Percentiles rank a stretch among this genome's conserved stretches.
These are phyloP conservation scores for Boletus vinaceobasis DNA, from an alignment of 768 basidiomycete genomes.

Conservation along the genomic window DNA sequence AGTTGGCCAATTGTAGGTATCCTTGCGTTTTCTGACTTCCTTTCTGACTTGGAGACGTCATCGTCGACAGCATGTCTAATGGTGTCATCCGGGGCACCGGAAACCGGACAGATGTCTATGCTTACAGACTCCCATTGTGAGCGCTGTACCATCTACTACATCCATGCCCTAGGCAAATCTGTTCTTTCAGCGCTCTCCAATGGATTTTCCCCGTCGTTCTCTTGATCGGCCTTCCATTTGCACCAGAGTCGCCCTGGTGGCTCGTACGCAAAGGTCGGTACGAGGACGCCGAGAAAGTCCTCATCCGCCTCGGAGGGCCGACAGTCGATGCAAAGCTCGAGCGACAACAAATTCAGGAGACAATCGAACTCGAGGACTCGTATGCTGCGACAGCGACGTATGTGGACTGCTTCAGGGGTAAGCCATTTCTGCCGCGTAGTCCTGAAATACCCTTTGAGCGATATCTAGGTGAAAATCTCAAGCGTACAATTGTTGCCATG, in stretches of 20 bases:
- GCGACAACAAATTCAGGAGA: constrained; percentile 26
- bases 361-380: constrained; percentile 29
- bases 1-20: constrained; percentile 25
- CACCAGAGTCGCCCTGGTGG: constrained; percentile 35
- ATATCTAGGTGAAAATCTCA: constrained; percentile 20
- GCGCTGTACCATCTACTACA: neutral
- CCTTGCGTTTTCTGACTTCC: neutral
- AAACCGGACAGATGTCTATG: constrained; percentile 18
- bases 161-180: neutral
- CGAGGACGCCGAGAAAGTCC: constrained; percentile 21
- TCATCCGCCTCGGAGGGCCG: constrained; percentile 20
- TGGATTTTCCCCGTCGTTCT: constrained; percentile 34
- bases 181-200: constrained; percentile 23
- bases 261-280: constrained; percentile 29
- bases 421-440: neutral
- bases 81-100: constrained; percentile 25
- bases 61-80: constrained; percentile 19
- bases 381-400: constrained; percentile 28
- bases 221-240: constrained; percentile 29
- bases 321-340: constrained; percentile 23
- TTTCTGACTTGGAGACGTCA: neutral
- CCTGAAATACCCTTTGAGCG: neutral
- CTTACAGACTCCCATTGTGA: constrained; percentile 28
- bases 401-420: constrained; percentile 32
- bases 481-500: constrained; percentile 27